These are phyloP conservation scores for Cornus florida DNA, from an alignment of 148 eudicot species.

Conservation along the genomic window DNA sequence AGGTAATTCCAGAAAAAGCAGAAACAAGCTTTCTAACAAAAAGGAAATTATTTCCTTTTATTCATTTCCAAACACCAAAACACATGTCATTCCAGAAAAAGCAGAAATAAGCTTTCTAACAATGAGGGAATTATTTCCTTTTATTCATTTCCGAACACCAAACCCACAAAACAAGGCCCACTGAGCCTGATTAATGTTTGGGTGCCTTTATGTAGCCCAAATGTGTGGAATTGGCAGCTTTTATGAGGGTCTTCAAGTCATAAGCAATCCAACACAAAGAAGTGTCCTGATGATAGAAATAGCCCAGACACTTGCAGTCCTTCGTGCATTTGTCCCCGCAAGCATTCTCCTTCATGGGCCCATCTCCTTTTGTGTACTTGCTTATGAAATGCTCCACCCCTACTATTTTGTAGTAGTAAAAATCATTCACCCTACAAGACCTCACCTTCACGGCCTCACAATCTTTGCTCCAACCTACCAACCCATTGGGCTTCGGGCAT, in stretches of 20 bases:
- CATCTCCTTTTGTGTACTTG: slow-evolving; percentile 46
- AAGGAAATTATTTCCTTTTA: no score
- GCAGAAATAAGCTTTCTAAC: no score
- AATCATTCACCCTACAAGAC: slow-evolving; percentile 26
- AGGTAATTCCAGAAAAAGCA: no score
- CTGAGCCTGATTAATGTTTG: background rate
- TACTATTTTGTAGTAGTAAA: slow-evolving; percentile 46
- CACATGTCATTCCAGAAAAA: no score
- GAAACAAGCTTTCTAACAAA: no score
- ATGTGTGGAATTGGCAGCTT: slow-evolving; percentile 31
- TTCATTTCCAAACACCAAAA: no score
- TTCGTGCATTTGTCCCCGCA: slow-evolving; percentile 44
- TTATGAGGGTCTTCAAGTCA: slow-evolving; percentile 52
- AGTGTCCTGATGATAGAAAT: slow-evolving; percentile 43
- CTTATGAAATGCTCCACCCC: slow-evolving; percentile 52
- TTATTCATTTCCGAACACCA: no score
- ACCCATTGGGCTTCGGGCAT: slow-evolving; percentile 53
- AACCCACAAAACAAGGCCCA: no score
- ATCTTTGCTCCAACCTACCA: slow-evolving; percentile 58
- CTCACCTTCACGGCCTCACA: slow-evolving; percentile 34
- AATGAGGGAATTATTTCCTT: no score
- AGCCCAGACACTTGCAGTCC: slow-evolving; percentile 68
- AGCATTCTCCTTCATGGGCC: slow-evolving; percentile 25
- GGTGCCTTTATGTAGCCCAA: slow-evolving; percentile 43
- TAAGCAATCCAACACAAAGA: slow-evolving; percentile 58